Evolutionary conservation across 805 yeast species (phyloP), one percentile per base, ranked within the genome.

Genomic region (Sugiyamaella mastotermitis): DNA sequence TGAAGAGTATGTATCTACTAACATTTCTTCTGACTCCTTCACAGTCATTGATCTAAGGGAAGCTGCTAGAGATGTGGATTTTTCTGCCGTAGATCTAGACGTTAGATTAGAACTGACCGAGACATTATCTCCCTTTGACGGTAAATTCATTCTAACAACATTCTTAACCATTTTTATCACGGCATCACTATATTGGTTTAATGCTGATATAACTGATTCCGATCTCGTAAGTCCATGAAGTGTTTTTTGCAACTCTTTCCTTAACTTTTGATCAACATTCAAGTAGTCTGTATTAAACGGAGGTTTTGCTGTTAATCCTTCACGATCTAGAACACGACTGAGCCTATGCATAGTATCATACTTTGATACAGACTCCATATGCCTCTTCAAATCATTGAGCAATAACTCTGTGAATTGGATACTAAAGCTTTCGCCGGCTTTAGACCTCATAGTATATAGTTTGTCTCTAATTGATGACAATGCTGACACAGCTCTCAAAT

Each of bases 21-120:
- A 56, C 84, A 87, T 80, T 1, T 61, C 65, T 50, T 83, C 85
- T 53, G 87, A 87, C 42, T 85, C 95, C 10, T 62, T 59, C 0
- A 92, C 81, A 0, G 86, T 68, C 69, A 86, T 69, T 2, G 74
- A 71, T 46, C 79, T 76, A 35, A 92, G 72, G 34, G 66, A 43
- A 3, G 64, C 55, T 1, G 76, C 74, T 20, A 72, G 52, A 20
- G 62, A 61, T 3, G 60, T 62, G 23, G 66, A 61, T 38, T 61
- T 61, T 7, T 62, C 64, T 4, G 60, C 52, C 3, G 55, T 41
- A 8, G 56, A 46, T 4, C 56, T 42, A 1, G 56, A 41, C 8
- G 57, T 43, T 20, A 43, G 37, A 22, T 42, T 46, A 5, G 61
- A 48, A 16, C 43, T 37, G 31, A 58, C 47, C 9, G 63, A 57